Conservation (phyloP, 2,329 filamentous ascomycete species). For the Dryadomyces sulphureus region DNA sequence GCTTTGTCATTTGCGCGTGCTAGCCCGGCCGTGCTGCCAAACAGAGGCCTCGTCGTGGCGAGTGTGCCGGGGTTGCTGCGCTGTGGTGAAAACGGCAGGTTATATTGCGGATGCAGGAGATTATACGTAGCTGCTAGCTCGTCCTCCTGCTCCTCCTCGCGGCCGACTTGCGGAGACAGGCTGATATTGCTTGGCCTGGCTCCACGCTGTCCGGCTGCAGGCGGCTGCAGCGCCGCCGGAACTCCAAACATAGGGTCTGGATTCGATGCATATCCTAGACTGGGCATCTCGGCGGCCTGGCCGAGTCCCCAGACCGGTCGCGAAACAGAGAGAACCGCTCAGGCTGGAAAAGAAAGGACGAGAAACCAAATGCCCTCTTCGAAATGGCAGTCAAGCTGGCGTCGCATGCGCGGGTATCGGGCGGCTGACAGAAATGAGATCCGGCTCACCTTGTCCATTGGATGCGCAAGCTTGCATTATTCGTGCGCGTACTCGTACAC, state of each 20-base stretch:
- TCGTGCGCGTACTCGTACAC: background rate
- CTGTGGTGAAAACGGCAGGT: background rate
- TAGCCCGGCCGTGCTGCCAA: too few species aligned
- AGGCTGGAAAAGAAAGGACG: too few species aligned
- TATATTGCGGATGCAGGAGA: background rate
- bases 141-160: background rate
- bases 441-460: background rate
- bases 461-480: background rate
- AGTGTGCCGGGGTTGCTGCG: background rate
- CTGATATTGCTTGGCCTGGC: background rate
- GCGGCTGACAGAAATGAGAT: background rate
- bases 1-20: too few species aligned
- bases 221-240: background rate
- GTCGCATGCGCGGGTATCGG: background rate
- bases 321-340: too few species aligned
- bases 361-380: too few species aligned
- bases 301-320: too few species aligned
- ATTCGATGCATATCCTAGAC: background rate
- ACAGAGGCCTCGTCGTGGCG: too few species aligned
- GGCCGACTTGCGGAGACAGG: background rate
- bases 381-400: too few species aligned
- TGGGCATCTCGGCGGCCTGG: background rate
- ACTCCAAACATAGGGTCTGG: background rate
- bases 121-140: background rate
- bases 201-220: background rate